These are phyloP conservation scores for Emydomyces testavorans DNA, from an alignment of 2,329 filamentous ascomycete species.

Conservation along the genomic window DNA sequence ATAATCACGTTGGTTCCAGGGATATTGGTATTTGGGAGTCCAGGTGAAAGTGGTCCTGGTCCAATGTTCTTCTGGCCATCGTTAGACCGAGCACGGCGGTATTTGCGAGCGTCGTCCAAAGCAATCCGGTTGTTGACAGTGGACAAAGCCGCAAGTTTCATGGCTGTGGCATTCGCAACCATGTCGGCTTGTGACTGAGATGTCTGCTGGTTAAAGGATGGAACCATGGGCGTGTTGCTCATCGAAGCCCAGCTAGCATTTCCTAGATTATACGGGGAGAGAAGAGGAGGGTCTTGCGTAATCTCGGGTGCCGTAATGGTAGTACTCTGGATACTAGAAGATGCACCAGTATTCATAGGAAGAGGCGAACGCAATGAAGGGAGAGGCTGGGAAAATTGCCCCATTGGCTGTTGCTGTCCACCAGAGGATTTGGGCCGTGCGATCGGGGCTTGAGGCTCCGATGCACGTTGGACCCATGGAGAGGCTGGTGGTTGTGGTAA, in stretches of 20 bases:
- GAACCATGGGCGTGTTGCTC: conserved; percentile 92
- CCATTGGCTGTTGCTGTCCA: conserved; percentile 63
- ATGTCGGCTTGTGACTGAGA: conserved; percentile 74
- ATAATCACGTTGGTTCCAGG: conserved; percentile 73
- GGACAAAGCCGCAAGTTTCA: conserved; percentile 93
- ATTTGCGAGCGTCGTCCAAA: conserved; percentile 92
- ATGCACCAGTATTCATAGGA: conserved; percentile 51
- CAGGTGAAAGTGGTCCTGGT: conserved; percentile 55
- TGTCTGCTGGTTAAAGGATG: conserved; percentile 57
- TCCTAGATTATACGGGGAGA: conserved; percentile 66
- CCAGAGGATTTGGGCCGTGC: conserved; percentile 66
- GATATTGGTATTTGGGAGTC: conserved; percentile 50
- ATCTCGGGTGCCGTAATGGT: conserved; percentile 64
- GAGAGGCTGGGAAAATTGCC: conserved; percentile 80
- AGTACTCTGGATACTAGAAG: conserved; percentile 67
- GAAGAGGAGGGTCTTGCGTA: conserved; percentile 59
- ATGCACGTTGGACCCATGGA: conserved; percentile 57
- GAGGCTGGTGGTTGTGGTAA: conserved; percentile 58
- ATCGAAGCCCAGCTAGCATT: conserved; percentile 97
- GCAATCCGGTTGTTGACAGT: conserved; percentile 98
- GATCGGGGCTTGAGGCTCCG: conserved; percentile 42
- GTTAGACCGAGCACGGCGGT: conserved; percentile 78
- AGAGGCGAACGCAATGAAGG: conserved; percentile 72
- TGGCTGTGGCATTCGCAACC: conserved; percentile 96
- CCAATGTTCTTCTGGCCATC: conserved; percentile 49